These are phyloP conservation scores for Crinitomyces ghanaensis DNA, from an alignment of 805 yeast species.

Conservation along the genomic window DNA sequence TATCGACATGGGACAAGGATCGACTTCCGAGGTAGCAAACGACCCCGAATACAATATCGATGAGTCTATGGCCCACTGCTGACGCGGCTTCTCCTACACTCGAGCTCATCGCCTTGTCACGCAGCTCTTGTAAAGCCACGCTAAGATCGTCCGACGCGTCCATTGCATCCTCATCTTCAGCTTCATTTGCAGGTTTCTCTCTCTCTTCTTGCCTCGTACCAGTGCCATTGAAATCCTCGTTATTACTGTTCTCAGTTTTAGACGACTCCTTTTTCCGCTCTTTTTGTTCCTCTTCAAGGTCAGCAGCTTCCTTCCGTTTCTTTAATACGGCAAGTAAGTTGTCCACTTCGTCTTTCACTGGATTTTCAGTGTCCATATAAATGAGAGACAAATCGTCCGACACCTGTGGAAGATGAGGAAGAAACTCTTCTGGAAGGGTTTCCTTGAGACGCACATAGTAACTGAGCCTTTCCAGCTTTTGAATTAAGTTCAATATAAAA, in stretches of 20 bases:
- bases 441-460: conserved; percentile 59
- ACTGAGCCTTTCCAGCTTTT: conserved; percentile 76
- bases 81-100: conserved; percentile 25
- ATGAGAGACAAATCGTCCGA: conserved; percentile 28
- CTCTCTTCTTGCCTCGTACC: conserved; percentile 25
- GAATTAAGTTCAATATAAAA: conserved; percentile 66
- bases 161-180: conserved; percentile 6
- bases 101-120: conserved; percentile 18
- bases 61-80: conserved; percentile 34
- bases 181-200: conserved; percentile 14
- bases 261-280: no score
- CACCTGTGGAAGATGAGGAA: conserved; percentile 28
- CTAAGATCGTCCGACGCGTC: conserved; percentile 2
- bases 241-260: conserved; percentile 1
- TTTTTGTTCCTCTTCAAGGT: no score
- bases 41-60: conserved; percentile 55
- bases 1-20: conserved; percentile 67
- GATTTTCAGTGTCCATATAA: conserved; percentile 19
- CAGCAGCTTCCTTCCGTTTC: no score
- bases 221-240: conserved; percentile 23
- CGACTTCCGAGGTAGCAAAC: conserved; percentile 78
- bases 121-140: conserved; percentile 12
- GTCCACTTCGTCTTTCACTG: conserved; percentile 1
- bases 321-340: no score
- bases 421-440: conserved; percentile 55